A percentile compares a stretch with the other conserved stretches of the same genome.
phyloP scores from a whole-genome alignment of 345 rosid species.

The Citrus unshiu region DNA sequence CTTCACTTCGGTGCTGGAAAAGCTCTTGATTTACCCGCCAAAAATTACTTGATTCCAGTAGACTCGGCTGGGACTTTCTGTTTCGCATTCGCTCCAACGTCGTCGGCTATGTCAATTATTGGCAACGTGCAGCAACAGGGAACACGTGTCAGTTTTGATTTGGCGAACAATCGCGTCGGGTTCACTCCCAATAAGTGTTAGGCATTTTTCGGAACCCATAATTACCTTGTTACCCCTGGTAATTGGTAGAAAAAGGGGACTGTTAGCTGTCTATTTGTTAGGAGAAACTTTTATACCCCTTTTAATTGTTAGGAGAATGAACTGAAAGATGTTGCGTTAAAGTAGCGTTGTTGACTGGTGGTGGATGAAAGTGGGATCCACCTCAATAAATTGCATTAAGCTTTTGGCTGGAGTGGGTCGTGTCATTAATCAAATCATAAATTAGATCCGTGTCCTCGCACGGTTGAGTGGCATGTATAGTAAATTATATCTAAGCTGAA shows the following conservation, averaged over 20 bases:
- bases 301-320: neutral
- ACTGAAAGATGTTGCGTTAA: neutral
- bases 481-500: neutral
- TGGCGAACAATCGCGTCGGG: slow-evolving; percentile 59
- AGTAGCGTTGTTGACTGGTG: neutral
- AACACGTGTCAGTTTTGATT: slow-evolving; percentile 80
- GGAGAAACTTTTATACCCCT: too few species aligned
- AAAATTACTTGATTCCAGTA: slow-evolving; percentile 74
- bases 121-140: slow-evolving; percentile 98
- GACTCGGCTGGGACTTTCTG: slow-evolving; percentile 72
- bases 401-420: neutral
- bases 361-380: slow-evolving; percentile 20
- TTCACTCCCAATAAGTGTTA: slow-evolving; percentile 68
- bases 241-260: neutral
- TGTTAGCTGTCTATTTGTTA: neutral
- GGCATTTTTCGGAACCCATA: neutral
- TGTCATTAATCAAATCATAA: neutral
- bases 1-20: slow-evolving; percentile 61
- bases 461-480: neutral
- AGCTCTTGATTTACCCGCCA: slow-evolving; percentile 59
- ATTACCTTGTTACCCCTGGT: slow-evolving; percentile 1
- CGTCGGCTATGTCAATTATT: slow-evolving; percentile 74
- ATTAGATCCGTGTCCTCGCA: neutral
- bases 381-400: slow-evolving; percentile 14
- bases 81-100: slow-evolving; percentile 93